Conservation (phyloP, 495 filamentous ascomycete genomes). For the Talaromyces proteolyticus region DNA sequence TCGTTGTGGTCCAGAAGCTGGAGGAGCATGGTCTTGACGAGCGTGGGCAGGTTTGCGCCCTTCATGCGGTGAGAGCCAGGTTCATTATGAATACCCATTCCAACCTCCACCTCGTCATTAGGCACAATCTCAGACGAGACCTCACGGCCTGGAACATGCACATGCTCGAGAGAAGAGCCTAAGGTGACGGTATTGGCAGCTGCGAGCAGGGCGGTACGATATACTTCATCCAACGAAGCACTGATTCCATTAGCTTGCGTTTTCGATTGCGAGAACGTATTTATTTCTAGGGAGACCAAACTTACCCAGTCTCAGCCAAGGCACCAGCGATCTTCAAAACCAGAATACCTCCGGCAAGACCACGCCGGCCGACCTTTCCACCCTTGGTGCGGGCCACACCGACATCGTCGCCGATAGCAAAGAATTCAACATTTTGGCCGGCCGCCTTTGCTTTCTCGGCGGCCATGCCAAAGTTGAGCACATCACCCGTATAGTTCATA, state of each 20-base stretch:
- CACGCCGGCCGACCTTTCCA: slow-evolving; percentile 87
- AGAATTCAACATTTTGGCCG: slow-evolving; percentile 80
- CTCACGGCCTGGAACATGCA: slow-evolving; percentile 82
- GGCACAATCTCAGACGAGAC: slow-evolving; percentile 46
- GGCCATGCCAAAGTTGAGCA: slow-evolving; percentile 92
- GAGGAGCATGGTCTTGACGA: slow-evolving; percentile 73
- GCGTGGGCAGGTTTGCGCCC: slow-evolving; percentile 54
- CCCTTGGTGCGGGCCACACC: slow-evolving; percentile 77
- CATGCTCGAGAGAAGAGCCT: slow-evolving; percentile 80
- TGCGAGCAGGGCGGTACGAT: slow-evolving; percentile 61
- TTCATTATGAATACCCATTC: slow-evolving; percentile 99
- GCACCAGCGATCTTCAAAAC: slow-evolving; percentile 88
- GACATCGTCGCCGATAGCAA: slow-evolving; percentile 93
- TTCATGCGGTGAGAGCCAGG: slow-evolving; percentile 70
- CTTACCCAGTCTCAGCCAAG: slow-evolving; percentile 65
- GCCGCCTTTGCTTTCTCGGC: slow-evolving; percentile 86
- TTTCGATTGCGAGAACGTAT: background rate
- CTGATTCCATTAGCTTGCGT: slow-evolving; percentile 12
- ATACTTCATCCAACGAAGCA: slow-evolving; percentile 59
- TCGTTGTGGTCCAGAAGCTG: slow-evolving; percentile 78
- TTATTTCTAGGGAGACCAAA: slow-evolving; percentile 13
- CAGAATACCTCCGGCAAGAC: slow-evolving; percentile 85
- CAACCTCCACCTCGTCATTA: slow-evolving; percentile 78
- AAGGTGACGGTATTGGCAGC: slow-evolving; percentile 77
- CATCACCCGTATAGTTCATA: slow-evolving; percentile 70